phyloP scores from a whole-genome alignment of 352 stramenopile species.

The Phytophthora tubulina region DNA sequence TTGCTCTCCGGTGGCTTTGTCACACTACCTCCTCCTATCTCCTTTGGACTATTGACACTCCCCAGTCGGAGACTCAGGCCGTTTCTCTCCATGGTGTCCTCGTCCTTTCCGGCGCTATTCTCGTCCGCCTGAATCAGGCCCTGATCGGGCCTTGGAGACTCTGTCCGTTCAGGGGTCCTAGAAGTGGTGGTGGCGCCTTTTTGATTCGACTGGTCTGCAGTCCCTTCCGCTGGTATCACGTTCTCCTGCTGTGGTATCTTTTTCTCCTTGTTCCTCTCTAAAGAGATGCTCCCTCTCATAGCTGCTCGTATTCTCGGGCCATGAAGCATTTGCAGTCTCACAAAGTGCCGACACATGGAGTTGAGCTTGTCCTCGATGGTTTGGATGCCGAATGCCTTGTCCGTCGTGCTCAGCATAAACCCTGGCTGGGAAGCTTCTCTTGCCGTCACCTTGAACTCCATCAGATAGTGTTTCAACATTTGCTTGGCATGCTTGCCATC shows the following conservation, averaged over 20 bases:
- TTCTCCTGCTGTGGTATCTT: neutral
- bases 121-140: neutral
- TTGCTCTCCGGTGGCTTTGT: neutral
- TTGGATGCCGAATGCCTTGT: conserved; percentile 13
- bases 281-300: neutral
- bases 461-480: conserved; percentile 19
- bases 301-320: conserved; percentile 10
- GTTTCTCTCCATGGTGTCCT: too few relatives aligned
- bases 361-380: conserved; percentile 27
- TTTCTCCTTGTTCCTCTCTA: neutral
- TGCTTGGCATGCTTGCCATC: conserved; percentile 10
- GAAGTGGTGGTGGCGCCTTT: neutral
- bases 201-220: conserved; percentile 6
- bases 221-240: conserved; percentile 1
- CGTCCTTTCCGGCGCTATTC: neutral
- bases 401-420: conserved; percentile 4
- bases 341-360: conserved; percentile 25
- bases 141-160: neutral
- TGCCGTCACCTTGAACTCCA: conserved; percentile 10
- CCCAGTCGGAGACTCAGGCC: too few relatives aligned
- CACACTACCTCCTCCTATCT: too few relatives aligned
- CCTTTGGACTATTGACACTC: too few relatives aligned
- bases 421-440: conserved; percentile 5
- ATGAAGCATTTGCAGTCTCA: conserved; percentile 20
- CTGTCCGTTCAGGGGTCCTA: neutral